Base-by-base conservation (phyloP, 495 filamentous ascomycete genomes). In the Daldinia bambusicola region DNA sequence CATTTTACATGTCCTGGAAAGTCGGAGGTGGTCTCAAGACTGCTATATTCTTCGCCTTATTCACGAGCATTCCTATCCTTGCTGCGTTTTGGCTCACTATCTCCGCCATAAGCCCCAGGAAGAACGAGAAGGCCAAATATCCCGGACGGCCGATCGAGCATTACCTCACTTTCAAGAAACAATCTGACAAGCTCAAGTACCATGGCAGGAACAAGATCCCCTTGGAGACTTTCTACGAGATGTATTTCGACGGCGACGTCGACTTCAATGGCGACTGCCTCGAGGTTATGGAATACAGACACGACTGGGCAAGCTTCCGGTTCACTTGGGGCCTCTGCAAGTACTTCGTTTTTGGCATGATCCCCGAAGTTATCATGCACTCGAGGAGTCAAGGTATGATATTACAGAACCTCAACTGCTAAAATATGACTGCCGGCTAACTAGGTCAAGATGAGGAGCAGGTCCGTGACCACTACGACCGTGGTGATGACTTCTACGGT, bases 181-280 rank as follows among this genome's bases (percentile, higher is more conserved):
- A 89, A 66, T 86, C 84, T 58, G 91, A 97, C 78, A 80, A 85
- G 71, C 78, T 84, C 65, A 92, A 89, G 79, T 97, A 92, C 82
- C 81, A 84, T 74, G 93, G 93, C 78, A 84, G 83, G 74, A 92
- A 85, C 82, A 93, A 91, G 81, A 93, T 96, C 66, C 90, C 93
- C 55, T 89, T 95, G 85, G 87, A 92, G 81, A 93, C 91, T 50
- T 96, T 96, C 83, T 87, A 93, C 67, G 92, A 95, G 79, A 94
- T 90, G 90, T 95, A 94, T 84, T 94, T 95, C 76, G 89, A 92
- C 73, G 90, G 91, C 59, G 86, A 92, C 55, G 93, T 94, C 64
- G 90, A 93, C 71, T 93, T 95, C 84, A 95, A 94, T 75, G 92
- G 91, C 59, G 93, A 96, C 76, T 84, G 82, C 64, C 84, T 96